Base-by-base conservation (phyloP, 108 stramenopile species). In the Pseudonitzschia pungens region DNA sequence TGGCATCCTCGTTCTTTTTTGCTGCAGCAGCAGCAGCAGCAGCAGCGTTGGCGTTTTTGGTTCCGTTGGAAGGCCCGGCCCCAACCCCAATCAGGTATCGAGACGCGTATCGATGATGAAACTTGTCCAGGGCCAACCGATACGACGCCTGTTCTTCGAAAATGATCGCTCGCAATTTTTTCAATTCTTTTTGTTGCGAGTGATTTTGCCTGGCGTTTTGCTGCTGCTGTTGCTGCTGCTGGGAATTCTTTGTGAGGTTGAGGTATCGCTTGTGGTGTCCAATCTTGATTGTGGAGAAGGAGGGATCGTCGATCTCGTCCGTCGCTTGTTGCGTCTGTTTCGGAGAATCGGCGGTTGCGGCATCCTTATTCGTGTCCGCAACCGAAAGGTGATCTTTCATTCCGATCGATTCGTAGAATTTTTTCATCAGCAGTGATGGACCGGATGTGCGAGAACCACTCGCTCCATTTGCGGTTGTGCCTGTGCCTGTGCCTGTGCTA, bases 221-320 rank as follows among this genome's bases (percentile, higher is more conserved):
- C 51, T 80, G 50, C 36, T 59, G 41, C 16, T 80, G 50, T 53
- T 59, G 41, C 16, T 27, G 16, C 22, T 65, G 16, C 22, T 65
- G 73, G 4, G 52, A 40, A 40, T 62, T 43, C 26, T 52, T 24
- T 16, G 64, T 52, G 14, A 79, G 68, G 18, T 80, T 40, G 15
- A 70, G 27, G 60, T 74, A 80, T 27, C 73, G 62, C 14, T 41
- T 54, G 56, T 80, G 79, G 36, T 80, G 79, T 5, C 65, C 69
- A 2, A 53, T 12, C 15, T 62, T 74, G 29, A 80, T 18, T 16
- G 73, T 74, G 0, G 79, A 74, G 40, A 69, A 71, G 31, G 48
- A 54, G 21, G 79, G 72, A 66, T 80, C 70, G 44, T 80, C 70
- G 26, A 80, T 77, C 31, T 71, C 62, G n/a, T 69, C 64, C 11